Conservation (phyloP, 192 early-diverging fungal genomes). For the Borealophlyctis nickersoniae region DNA sequence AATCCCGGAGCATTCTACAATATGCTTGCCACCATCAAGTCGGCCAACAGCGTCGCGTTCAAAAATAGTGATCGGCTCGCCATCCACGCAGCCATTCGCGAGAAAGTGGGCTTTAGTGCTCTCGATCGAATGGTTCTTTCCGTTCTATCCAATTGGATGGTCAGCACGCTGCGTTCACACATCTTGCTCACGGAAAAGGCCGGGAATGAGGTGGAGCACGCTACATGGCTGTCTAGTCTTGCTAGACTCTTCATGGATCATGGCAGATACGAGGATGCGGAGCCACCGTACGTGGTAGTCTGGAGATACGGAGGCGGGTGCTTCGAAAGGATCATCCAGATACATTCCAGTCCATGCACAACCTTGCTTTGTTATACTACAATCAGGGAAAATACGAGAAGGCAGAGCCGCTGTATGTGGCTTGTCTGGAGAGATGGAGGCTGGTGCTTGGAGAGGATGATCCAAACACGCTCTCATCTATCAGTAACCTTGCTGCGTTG, state of each 20-base stretch:
- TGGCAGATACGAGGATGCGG: background rate
- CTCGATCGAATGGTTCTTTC: background rate
- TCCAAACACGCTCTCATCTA: conserved; percentile 8
- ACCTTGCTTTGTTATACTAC: conserved; percentile 9
- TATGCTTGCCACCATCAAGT: background rate
- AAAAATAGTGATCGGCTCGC: background rate
- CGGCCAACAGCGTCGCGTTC: background rate
- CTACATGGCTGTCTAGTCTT: background rate
- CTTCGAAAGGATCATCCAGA: background rate
- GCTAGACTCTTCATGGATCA: background rate
- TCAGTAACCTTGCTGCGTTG: conserved; percentile 12
- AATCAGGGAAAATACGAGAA: conserved; percentile 23
- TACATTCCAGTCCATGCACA: background rate
- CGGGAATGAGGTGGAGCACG: background rate
- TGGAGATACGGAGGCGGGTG: background rate
- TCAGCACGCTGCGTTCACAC: background rate
- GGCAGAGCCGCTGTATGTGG: background rate
- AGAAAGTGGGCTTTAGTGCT: background rate
- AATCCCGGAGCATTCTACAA: background rate
- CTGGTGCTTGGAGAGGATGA: conserved; percentile 23
- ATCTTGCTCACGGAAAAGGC: background rate
- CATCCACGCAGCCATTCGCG: background rate
- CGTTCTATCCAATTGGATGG: background rate
- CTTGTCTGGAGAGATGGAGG: conserved; percentile 19
- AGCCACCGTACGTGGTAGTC: background rate